These are phyloP conservation scores for Ogataea minuta DNA, from an alignment of 805 yeast species.

Conservation along the genomic window DNA sequence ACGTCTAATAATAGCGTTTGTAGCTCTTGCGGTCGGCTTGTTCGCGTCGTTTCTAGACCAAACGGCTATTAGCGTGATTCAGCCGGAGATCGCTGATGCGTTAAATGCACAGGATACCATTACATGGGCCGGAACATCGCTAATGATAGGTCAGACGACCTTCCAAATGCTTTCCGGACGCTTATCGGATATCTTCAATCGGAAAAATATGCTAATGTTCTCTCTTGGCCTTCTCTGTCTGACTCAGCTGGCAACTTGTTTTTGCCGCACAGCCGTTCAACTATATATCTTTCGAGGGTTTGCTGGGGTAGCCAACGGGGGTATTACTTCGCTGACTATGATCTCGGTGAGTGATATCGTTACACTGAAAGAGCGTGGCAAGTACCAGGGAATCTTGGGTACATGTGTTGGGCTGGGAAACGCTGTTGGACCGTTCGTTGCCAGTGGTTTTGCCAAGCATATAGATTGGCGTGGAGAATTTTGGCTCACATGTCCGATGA, in stretches of 20 bases:
- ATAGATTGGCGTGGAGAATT: conserved; percentile 53
- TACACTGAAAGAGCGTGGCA: conserved; percentile 51
- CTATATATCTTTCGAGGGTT: conserved; percentile 52
- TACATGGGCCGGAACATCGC: conserved; percentile 60
- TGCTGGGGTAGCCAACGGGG: conserved; percentile 58
- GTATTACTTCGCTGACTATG: conserved; percentile 49
- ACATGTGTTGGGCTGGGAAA: conserved; percentile 50
- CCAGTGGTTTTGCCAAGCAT: conserved; percentile 46
- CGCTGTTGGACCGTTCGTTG: conserved; percentile 54
- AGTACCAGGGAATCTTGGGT: conserved; percentile 56
- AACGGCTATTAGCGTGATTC: conserved; percentile 47
- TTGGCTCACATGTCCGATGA: conserved; percentile 45
- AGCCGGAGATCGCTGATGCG: conserved; percentile 47
- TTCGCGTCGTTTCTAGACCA: conserved; percentile 49
- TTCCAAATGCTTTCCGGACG: conserved; percentile 56
- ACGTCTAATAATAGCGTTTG: conserved; percentile 38
- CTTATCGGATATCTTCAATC: conserved; percentile 52
- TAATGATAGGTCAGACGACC: conserved; percentile 48
- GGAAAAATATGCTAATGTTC: conserved; percentile 43
- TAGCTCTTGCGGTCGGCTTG: conserved; percentile 39
- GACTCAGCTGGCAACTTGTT: conserved; percentile 50
- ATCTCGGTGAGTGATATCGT: conserved; percentile 54
- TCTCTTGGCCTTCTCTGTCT: conserved; percentile 40
- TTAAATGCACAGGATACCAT: conserved; percentile 44
- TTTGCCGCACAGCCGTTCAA: conserved; percentile 47